Evolutionary conservation across 805 yeast genomes (phyloP), one percentile per base, ranked within the genome.

Genomic region (Clavispora santaluciae): DNA sequence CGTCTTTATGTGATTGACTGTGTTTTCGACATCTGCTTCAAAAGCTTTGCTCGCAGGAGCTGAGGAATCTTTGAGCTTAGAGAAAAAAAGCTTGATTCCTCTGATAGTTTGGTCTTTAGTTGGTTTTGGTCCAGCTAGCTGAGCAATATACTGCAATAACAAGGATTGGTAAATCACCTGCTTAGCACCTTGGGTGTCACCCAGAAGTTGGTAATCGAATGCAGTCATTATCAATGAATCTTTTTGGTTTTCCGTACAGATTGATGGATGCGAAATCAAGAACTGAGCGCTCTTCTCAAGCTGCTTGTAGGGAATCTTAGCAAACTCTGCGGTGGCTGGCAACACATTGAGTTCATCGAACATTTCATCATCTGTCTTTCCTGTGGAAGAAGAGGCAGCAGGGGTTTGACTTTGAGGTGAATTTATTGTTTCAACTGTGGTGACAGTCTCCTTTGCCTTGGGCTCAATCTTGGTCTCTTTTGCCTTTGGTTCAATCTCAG

Each of bases 201-300:
- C 83, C 11, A 74, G 78, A 45, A 91, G 70, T 59, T 88, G 87
- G 41, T 72, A 69, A 54, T 91, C 95, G 61, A 93, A 93, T 0
- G 97, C 95, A 16, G 83, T 82, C 96, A 91, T 90, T 58, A 90
- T 71, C 44, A 93, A 76, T 0, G 95, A 87, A 61, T 93, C 98
- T 57, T 90, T 88, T 59, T 93, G 97, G 46, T 81, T 81, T 49
- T 83, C 88, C 4, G 79, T 78, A 37, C 90, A 78, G 42, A 93
- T 86, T 43, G 75, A 70, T 29, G 86, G 78, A 60, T 83, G 86
- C 59, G 57, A 59, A 34, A 72, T 66, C 49, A 85, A 65, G 61
- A 68, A 80, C 38, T 63, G 65, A 47, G 79, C 73, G 51, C 82
- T 70, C 40, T 64, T 60, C n/a, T 63, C 54, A 33, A 78, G 68